Base-by-base conservation (phyloP, 2,329 filamentous ascomycete genomes). In the Neonectria hederae region DNA sequence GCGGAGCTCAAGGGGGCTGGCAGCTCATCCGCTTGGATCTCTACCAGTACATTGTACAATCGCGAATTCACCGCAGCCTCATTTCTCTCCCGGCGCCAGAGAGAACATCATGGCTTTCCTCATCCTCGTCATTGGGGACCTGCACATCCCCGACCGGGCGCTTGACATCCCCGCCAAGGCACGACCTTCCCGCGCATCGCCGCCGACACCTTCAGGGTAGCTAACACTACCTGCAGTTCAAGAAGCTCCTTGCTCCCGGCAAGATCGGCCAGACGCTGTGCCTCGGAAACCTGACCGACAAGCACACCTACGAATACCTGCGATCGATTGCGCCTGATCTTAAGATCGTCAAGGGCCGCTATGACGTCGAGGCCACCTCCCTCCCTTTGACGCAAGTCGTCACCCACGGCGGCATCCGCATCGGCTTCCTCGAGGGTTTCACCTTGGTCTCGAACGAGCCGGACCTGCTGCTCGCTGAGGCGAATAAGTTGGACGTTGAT, bases 121-220 rank as follows among this genome's bases (percentile, higher is more conserved):
- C 72, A 94, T 97, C 77, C 88, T 97, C 77, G 93, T 96, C 76
- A 93, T 97, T 73, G 93, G 93, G 79, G 94, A 97, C 83, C 88
- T 97, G 59, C 94, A 97, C 83, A 97, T 97, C 81, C 94, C 94
- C 74, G 94, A 97, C 81, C 87, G 94, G 78, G 94, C 93, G 73
- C 89, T 96, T 69, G 94, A 97, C 79, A 94, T 97, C 75, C 94
- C 94, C 64, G 86, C 91, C 79, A 97, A 97, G 89, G 93, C 94
- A 84, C 59, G 21, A 67, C 56, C 30, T 26, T 38, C 56, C 54
- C 54, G 51, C 24, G 57, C 53, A 54, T 42, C 58, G 49, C 43
- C 35, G 24, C n/a, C 58, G 65, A 45, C 54, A 58, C 53, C 55
- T 65, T 61, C 68, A 63, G 55, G 56, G 67, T 66, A 69, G 68